Evolutionary conservation across 208 protist species (phyloP).

Genomic region (Trypanosomatidae sp.): DNA sequence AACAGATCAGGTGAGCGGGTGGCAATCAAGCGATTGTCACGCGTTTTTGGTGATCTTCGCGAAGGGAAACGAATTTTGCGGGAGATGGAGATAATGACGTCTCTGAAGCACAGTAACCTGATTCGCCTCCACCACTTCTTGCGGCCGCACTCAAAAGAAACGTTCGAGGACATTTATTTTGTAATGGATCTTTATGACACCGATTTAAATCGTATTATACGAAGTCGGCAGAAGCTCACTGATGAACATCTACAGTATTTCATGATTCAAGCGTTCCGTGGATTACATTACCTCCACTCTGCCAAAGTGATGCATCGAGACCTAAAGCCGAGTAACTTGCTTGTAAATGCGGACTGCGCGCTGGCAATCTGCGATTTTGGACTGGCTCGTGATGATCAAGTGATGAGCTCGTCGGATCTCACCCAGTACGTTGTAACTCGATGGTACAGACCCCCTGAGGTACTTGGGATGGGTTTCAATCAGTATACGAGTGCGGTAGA

Average conservation of each 20-base stretch:
- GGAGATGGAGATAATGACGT: slow-evolving; percentile 96
- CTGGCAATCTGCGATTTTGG: slow-evolving; percentile 95
- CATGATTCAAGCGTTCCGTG: slow-evolving; percentile 97
- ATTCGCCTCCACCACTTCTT: slow-evolving; percentile 89
- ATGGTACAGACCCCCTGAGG: slow-evolving; percentile 99
- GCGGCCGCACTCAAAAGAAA: slow-evolving; percentile 54
- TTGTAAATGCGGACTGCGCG: slow-evolving; percentile 95
- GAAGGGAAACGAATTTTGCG: slow-evolving; percentile 97
- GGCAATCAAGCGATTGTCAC: slow-evolving; percentile 98
- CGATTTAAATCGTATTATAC: slow-evolving; percentile 98
- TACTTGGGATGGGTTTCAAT: slow-evolving; percentile 91
- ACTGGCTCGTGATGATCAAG: slow-evolving; percentile 80
- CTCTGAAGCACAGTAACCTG: slow-evolving; percentile 94
- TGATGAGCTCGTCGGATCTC: slow-evolving; percentile 68
- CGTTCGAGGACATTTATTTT: slow-evolving; percentile 90
- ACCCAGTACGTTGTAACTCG: slow-evolving; percentile 98
- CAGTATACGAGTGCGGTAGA: slow-evolving; percentile 97
- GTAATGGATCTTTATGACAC: slow-evolving; percentile 96
- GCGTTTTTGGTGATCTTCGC: slow-evolving; percentile 94
- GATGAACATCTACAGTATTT: slow-evolving; percentile 99
- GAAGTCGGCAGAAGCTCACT: slow-evolving; percentile 92
- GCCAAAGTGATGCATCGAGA: slow-evolving; percentile 98
- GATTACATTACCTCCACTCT: slow-evolving; percentile 96
- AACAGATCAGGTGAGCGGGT: slow-evolving; percentile 62
- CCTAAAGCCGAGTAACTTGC: slow-evolving; percentile 95